A percentile compares a stretch with the other conserved stretches of the same genome.
Evolutionary conservation across 129 eudicot genomes (phyloP).

Genomic region (Helichrysum umbraculigerum): DNA sequence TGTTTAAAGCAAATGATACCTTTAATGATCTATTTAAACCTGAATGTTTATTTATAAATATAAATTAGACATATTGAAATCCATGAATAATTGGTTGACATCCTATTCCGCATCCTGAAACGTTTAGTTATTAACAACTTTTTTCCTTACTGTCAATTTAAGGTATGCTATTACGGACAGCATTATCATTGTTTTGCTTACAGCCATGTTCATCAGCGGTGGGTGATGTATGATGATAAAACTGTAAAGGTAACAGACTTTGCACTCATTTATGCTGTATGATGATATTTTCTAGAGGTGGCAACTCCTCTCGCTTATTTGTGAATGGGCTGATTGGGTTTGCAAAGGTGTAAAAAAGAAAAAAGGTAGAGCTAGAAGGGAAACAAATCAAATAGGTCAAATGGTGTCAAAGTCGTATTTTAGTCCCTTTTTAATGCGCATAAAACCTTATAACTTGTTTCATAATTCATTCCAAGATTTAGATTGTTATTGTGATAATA

Average conservation of each 20-base stretch:
- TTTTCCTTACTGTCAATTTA: constrained; percentile 14
- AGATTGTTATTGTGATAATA: not conserved
- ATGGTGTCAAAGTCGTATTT: not conserved
- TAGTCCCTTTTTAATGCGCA: not conserved
- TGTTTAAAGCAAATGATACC: not conserved
- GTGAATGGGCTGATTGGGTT: not conserved
- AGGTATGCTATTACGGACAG: constrained; percentile 98
- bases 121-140: not conserved
- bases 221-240: constrained; percentile 98
- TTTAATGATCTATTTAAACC: not conserved
- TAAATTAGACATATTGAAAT: not conserved
- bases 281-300: not conserved
- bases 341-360: not conserved
- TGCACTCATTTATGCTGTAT: not conserved
- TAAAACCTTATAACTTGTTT: not conserved
- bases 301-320: not conserved
- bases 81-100: not conserved
- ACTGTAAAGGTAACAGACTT: constrained; percentile 68
- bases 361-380: not conserved
- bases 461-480: not conserved
- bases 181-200: constrained; percentile 98
- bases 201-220: constrained; percentile 56
- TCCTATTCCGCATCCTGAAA: not conserved
- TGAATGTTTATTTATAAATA: not conserved
- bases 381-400: not conserved